phyloP scores from a whole-genome alignment of 2,329 filamentous ascomycete species.

The Trichoderma sp. region DNA sequence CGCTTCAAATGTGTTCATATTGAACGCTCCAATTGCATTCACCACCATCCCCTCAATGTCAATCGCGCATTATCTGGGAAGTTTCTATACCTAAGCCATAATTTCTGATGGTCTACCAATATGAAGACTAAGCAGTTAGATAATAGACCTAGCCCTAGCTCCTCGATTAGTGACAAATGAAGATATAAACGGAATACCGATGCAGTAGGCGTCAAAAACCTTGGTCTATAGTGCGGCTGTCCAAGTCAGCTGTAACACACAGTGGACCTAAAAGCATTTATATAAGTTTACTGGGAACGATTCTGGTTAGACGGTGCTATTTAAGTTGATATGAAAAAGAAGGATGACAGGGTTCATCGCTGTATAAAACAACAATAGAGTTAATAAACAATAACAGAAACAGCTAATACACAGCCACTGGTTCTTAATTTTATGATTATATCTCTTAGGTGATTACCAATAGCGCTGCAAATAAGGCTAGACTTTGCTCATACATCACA shows the following conservation, averaged over 20 bases:
- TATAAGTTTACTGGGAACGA: not conserved
- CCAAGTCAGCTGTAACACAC: not conserved
- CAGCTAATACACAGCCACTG: not conserved
- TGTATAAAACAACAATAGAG: not conserved
- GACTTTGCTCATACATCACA: not conserved
- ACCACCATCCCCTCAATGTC: too few relatives aligned
- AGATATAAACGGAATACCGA: too few relatives aligned
- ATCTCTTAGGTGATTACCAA: not conserved
- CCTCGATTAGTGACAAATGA: not conserved
- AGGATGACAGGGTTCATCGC: too few relatives aligned
- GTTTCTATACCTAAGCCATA: too few relatives aligned
- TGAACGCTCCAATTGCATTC: not conserved
- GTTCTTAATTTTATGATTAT: not conserved
- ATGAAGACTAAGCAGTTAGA: not conserved
- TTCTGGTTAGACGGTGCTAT: not conserved
- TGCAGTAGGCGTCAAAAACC: too few relatives aligned
- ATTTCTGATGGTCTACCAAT: too few relatives aligned
- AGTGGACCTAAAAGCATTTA: not conserved
- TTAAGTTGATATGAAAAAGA: not conserved
- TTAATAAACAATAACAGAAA: not conserved
- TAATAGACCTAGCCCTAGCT: not conserved
- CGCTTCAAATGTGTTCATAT: not conserved
- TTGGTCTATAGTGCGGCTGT: not conserved
- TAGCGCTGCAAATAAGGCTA: not conserved
- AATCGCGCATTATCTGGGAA: too few relatives aligned